These are phyloP conservation scores for Fusarium sp. DNA, from an alignment of 2,329 filamentous ascomycete species.

Conservation along the genomic window DNA sequence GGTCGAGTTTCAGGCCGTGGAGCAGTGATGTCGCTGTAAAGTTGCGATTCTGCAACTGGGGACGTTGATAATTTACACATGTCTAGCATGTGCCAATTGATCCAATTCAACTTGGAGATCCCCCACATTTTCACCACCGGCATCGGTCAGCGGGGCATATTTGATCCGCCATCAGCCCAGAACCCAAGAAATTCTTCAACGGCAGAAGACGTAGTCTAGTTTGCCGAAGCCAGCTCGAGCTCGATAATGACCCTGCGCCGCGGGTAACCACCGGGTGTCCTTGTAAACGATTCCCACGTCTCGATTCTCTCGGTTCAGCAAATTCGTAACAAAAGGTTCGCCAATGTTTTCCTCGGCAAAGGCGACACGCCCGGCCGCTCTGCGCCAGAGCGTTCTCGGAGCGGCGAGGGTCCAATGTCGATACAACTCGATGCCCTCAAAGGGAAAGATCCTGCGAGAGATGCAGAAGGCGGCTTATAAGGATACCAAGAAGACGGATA, in stretches of 20 bases:
- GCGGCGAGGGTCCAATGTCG: slow-evolving; percentile 41
- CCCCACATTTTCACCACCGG: slow-evolving; percentile 6
- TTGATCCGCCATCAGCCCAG: slow-evolving; percentile 41
- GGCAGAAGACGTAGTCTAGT: not conserved
- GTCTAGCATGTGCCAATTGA: slow-evolving; percentile 12
- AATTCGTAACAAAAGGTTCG: not conserved
- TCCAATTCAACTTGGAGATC: accelerated
- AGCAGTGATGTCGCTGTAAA: slow-evolving; percentile 5
- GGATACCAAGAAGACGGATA: slow-evolving; percentile 40
- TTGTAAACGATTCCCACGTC: not conserved
- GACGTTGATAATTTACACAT: slow-evolving; percentile 17
- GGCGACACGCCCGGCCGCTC: slow-evolving; percentile 37
- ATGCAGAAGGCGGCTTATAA: slow-evolving; percentile 40
- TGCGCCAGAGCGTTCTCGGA: slow-evolving; percentile 34
- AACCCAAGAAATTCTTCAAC: slow-evolving; percentile 41
- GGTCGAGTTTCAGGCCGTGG: not conserved
- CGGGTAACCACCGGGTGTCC: slow-evolving; percentile 38
- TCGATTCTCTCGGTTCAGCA: not conserved
- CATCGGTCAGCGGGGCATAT: slow-evolving; percentile 16
- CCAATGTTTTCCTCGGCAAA: slow-evolving; percentile 36
- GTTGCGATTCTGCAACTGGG: slow-evolving; percentile 1
- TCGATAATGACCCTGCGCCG: slow-evolving; percentile 42
- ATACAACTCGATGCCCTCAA: slow-evolving; percentile 42
- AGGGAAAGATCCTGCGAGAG: slow-evolving; percentile 43
- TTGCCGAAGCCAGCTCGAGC: slow-evolving; percentile 20